phyloP scores from a whole-genome alignment of 441 rosid species.

The Syzygium malaccense region DNA sequence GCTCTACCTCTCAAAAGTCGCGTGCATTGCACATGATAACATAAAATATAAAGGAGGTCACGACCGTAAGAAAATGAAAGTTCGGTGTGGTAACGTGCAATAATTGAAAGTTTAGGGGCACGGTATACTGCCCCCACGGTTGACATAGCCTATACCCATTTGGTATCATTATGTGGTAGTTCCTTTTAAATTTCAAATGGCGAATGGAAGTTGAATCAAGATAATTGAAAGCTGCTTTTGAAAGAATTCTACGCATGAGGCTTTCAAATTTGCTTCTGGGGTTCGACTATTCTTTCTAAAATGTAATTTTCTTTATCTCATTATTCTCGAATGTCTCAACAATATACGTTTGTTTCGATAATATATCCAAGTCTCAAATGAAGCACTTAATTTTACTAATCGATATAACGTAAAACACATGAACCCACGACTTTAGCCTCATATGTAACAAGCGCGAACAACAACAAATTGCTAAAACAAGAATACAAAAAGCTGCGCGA shows the following conservation, averaged over 20 bases:
- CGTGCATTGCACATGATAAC: not conserved
- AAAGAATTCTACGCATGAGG: no score
- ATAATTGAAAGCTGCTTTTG: no score
- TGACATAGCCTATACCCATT: no score
- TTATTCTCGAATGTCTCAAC: no score
- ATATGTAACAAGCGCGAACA: not conserved
- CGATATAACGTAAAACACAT: not conserved
- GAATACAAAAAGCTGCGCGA: not conserved
- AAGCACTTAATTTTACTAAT: not conserved
- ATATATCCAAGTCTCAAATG: not conserved
- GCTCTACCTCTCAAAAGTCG: not conserved
- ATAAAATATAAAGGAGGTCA: not conserved
- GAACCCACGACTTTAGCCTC: not conserved
- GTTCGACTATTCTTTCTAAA: no score
- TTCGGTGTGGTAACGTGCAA: not conserved
- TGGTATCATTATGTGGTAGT: not conserved
- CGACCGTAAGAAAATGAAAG: not conserved
- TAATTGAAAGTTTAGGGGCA: not conserved
- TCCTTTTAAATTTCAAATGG: not conserved
- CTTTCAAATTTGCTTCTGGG: no score
- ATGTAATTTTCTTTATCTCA: not conserved
- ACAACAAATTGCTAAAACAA: not conserved
- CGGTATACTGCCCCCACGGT: no score
- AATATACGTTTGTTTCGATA: no score
- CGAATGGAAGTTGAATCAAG: no score